Evolutionary conservation across 305 asterid species (phyloP).

Genomic region (Fraxinus velutina): DNA sequence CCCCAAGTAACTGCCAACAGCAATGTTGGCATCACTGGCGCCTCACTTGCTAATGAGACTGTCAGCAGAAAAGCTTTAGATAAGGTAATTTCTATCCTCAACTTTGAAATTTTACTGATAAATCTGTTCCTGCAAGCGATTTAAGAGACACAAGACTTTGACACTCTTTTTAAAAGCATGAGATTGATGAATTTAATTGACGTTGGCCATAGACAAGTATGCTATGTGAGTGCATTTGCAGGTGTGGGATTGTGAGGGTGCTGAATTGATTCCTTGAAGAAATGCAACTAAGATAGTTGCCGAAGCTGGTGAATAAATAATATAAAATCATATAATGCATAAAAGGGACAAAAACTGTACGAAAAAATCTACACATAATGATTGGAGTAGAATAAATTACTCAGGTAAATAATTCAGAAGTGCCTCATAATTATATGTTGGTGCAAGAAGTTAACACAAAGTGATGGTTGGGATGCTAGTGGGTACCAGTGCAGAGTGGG

Average conservation of each 20-base stretch:
- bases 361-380: neutral
- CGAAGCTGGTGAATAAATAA: neutral
- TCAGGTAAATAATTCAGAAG: neutral
- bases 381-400: neutral
- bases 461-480: neutral
- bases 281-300: neutral
- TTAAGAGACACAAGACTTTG: neutral
- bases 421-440: neutral
- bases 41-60: slow-evolving; percentile 55
- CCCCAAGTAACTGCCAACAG: slow-evolving; percentile 37
- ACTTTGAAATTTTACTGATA: neutral
- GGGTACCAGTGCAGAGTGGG: neutral
- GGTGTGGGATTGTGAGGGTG: neutral
- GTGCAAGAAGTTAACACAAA: neutral
- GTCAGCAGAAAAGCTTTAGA: slow-evolving; percentile 91
- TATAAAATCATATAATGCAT: neutral
- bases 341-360: neutral
- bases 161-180: neutral
- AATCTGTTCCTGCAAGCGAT: neutral
- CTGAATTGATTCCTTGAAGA: neutral
- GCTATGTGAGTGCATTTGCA: neutral
- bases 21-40: slow-evolving; percentile 31
- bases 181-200: neutral
- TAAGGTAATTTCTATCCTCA: slow-evolving; percentile 50
- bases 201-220: neutral